phyloP scores from a whole-genome alignment of 805 yeast genomes.

The Candida glaebosa region DNA sequence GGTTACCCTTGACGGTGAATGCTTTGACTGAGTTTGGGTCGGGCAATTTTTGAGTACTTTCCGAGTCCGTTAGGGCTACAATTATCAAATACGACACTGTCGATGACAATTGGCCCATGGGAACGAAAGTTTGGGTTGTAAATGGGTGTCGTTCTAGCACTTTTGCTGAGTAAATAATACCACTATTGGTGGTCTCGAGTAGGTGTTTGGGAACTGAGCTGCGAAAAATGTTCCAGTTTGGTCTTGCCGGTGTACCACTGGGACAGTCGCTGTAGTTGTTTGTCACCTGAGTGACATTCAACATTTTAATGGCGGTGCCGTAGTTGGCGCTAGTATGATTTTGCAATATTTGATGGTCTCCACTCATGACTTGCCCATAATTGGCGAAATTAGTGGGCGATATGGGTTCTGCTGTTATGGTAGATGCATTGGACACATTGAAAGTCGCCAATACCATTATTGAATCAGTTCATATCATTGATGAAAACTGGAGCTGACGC shows the following conservation, averaged over 20 bases:
- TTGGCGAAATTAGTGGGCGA: slow-evolving; percentile 64
- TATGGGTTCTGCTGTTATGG: slow-evolving; percentile 50
- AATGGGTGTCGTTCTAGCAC: slow-evolving; percentile 90
- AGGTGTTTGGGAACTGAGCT: slow-evolving; percentile 74
- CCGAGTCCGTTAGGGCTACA: slow-evolving; percentile 57
- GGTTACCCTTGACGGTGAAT: slow-evolving; percentile 75
- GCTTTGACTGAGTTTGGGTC: slow-evolving; percentile 61
- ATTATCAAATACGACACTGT: slow-evolving; percentile 70
- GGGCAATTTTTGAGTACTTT: slow-evolving; percentile 47
- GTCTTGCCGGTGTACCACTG: slow-evolving; percentile 46
- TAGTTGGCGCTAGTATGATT: slow-evolving; percentile 65
- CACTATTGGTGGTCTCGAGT: slow-evolving; percentile 22
- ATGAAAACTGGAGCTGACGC: no score
- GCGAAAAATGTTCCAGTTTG: slow-evolving; percentile 81
- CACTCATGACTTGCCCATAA: slow-evolving; percentile 77
- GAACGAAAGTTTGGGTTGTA: slow-evolving; percentile 86
- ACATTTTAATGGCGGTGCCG: slow-evolving; percentile 86
- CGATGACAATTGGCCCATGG: slow-evolving; percentile 64
- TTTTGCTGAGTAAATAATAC: slow-evolving; percentile 44
- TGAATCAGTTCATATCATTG: not conserved
- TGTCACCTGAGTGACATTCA: slow-evolving; percentile 64
- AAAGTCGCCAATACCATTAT: slow-evolving; percentile 43
- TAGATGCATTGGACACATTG: slow-evolving; percentile 16
- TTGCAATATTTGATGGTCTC: slow-evolving; percentile 62
- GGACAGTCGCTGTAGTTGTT: slow-evolving; percentile 50